A percentile compares a stretch with the other conserved stretches of the same genome.
These are phyloP conservation scores for Amphibolis antarctica DNA, from an alignment of 106 monocot species.

Conservation along the genomic window DNA sequence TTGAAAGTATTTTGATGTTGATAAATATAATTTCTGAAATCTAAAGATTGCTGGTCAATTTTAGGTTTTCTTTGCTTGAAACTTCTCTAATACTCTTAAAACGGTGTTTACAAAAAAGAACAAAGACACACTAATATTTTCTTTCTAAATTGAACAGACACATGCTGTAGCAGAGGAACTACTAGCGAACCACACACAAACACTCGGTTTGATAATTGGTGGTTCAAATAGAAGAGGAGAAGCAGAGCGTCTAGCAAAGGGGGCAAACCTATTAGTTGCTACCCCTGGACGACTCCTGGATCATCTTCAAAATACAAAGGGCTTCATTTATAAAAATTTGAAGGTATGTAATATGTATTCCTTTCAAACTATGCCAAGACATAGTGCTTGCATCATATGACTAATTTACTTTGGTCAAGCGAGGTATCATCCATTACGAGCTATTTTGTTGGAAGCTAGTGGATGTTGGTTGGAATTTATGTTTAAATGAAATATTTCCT, in stretches of 20 bases:
- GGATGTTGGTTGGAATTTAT: too few relatives aligned
- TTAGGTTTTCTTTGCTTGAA: too few relatives aligned
- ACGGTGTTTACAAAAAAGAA: too few relatives aligned
- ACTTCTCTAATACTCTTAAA: too few relatives aligned
- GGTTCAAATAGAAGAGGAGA: slow-evolving; percentile 51
- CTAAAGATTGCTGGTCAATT: too few relatives aligned
- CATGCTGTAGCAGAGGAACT: slow-evolving; percentile 82
- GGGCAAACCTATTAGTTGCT: slow-evolving; percentile 69
- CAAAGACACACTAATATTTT: background rate
- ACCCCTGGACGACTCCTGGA: slow-evolving; percentile 90
- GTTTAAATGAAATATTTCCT: too few relatives aligned
- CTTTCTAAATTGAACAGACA: slow-evolving; percentile 26
- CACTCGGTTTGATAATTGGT: slow-evolving; percentile 75
- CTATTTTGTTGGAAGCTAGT: too few relatives aligned
- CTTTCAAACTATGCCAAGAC: background rate
- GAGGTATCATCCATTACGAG: too few relatives aligned
- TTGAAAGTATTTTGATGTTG: too few relatives aligned
- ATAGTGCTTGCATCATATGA: too few relatives aligned
- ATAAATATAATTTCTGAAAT: too few relatives aligned
- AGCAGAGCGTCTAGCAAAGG: slow-evolving; percentile 72
- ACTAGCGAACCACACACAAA: slow-evolving; percentile 77
- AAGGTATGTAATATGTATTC: slow-evolving; percentile 35
- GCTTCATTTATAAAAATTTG: slow-evolving; percentile 75
- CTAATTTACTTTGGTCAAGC: too few relatives aligned
- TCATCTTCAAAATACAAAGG: slow-evolving; percentile 77